Evolutionary conservation across 2,329 filamentous ascomycete genomes (phyloP), one percentile per base, ranked within the genome.

Genomic region (Apiospora sp.): DNA sequence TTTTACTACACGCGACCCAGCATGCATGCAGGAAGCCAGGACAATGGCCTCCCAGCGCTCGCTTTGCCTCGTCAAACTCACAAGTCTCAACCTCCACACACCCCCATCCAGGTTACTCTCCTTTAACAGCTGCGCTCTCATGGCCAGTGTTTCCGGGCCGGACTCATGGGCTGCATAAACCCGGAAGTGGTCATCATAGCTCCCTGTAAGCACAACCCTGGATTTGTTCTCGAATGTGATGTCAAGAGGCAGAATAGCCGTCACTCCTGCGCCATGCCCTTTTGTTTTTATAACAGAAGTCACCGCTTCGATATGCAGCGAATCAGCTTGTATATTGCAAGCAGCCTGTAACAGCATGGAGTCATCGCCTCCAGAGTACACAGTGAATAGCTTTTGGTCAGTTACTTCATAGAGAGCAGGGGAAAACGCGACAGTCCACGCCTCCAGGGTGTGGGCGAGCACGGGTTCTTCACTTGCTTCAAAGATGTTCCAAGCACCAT

Each of bases 21-120:
- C 94, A 84, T 98, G 93, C 96, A 98, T 98, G 79, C 96, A 98
- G 67, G 94, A 97, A 22, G 92, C 95, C 54, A 98, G 84, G n/a
- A 97, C 83, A 64, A 87, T 80, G 68, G 80, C 75, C 6, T 74
- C 79, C 74, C 78, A 80, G 13, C 64, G 73, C 71, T 80, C 82
- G 6, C 67, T 74, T n/a, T 70, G 75, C 24, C 73, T 67, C 27
- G 75, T 77, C 24, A 80, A 70, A 2, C 81, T 78, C 13, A 94
- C 82, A 51, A 93, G 77, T 79, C 93, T 93, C 71, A 98, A 80
- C 72, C 96, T 87, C 95, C 96, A 99, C 2, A 98, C 96, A 1
- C 95, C 95, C 13, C 89, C 89, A 34, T 93, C 95, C 0, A 98
- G 87, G 70, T 92, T 87, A 70, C 87, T 77, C 73, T 94, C 91